A percentile compares a stretch with the other conserved stretches of the same genome.
These are phyloP conservation scores for Erythrophleum ivorense DNA, from an alignment of 331 rosid genomes.

Conservation along the genomic window DNA sequence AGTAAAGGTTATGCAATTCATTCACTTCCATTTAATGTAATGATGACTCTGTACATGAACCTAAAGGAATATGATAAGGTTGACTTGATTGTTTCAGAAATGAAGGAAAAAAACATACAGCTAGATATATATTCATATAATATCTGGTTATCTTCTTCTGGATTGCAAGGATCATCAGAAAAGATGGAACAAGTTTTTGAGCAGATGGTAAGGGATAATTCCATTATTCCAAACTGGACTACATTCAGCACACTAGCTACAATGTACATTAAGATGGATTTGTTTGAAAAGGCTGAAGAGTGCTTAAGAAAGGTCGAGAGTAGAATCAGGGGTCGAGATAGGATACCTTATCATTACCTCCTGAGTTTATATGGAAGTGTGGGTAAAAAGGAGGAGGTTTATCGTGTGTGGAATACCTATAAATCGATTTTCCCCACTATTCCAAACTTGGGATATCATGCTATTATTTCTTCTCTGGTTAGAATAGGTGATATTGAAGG, in stretches of 20 bases:
- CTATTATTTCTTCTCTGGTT: conserved; percentile 71
- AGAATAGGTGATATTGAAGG: conserved; percentile 78
- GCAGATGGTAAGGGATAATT: conserved; percentile 68
- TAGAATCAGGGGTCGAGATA: conserved; percentile 81
- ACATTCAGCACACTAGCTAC: conserved; percentile 94
- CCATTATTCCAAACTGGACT: conserved; percentile 82
- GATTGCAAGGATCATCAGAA: conserved; percentile 72
- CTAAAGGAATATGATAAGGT: conserved; percentile 78
- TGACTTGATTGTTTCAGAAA: conserved; percentile 75
- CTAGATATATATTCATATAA: conserved; percentile 87
- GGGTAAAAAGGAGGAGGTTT: conserved; percentile 80
- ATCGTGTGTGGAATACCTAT: conserved; percentile 84
- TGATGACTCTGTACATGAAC: conserved; percentile 98
- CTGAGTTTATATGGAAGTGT: conserved; percentile 79
- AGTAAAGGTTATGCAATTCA: conserved; percentile 65
- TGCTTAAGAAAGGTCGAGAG: conserved; percentile 75
- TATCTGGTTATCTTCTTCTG: conserved; percentile 92
- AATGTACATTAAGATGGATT: conserved; percentile 82
- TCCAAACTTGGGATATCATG: conserved; percentile 94
- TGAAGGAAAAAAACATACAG: conserved; percentile 62
- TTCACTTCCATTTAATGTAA: conserved; percentile 85
- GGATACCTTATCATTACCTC: conserved; percentile 89
- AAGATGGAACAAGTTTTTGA: conserved; percentile 85
- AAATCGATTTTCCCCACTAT: conserved; percentile 66
- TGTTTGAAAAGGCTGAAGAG: conserved; percentile 76